Evolutionary conservation across 2,329 filamentous ascomycete species (phyloP), one percentile per base, ranked within the genome.

Genomic region (Paracoccidioides lutzii): DNA sequence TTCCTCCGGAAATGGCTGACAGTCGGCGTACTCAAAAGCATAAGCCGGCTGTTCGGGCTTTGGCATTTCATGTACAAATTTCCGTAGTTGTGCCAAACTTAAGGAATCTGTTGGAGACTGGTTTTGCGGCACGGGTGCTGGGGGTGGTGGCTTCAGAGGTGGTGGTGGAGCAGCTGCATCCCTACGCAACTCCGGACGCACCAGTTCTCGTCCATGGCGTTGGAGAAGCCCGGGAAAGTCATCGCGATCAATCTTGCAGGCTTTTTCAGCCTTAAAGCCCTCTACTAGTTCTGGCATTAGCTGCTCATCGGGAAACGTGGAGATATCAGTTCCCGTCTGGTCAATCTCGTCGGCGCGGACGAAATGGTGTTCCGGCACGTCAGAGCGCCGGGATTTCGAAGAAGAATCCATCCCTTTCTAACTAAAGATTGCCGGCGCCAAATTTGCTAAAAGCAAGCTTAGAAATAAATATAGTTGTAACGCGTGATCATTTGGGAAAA

Each of bases 1-100:
- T 75, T 98, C 93, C 60, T 93, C 88, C 15, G 87, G 82, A 63
- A 95, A 85, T 0, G 82, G 75, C 28, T 84, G 83, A 55, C 80
- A 79, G 69, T 91, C 87, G 32, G 80, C 75, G 72, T 91, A 91
- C 60, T 81, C 81, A 68, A 95, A 98, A 58, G 93, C 90, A 75
- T 98, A 98, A 9, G 83, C 82, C 45, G 79, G 76, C 52, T 85
- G 80, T 61, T 90, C 86, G 53, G 77, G 67, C 60, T 81, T 81
- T 14, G 85, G 85, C 62, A 88, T 82, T 57, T 90, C 87, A 59
- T 82, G 81, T 15, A 90, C 84, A 54, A 90, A 80, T 61, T 81
- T 82, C 60, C 82, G 80, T 52, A 91, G 76, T 70, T 91, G 87
- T 58, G 83, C 78, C 45, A 91, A 74, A 38, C 86, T 90, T 33